phyloP scores from a whole-genome alignment of 345 rosid genomes.

The Populus davidiana region DNA sequence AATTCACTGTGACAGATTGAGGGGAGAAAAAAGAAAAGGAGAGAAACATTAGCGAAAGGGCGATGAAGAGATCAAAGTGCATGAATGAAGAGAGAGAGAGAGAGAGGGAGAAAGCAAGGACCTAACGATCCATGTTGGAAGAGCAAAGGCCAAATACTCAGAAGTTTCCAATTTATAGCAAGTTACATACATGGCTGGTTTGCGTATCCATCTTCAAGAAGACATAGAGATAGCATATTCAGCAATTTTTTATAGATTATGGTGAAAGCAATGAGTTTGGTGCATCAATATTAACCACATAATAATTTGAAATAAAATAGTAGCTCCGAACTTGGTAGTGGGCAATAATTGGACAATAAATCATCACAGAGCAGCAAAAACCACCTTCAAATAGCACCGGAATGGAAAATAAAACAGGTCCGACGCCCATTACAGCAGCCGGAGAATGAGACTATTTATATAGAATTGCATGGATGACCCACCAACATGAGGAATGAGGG shows the following conservation, averaged over 20 bases:
- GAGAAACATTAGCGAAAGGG: not conserved
- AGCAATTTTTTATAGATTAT: conserved; percentile 8
- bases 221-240: conserved; percentile 16
- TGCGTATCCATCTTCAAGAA: conserved; percentile 2
- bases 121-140: not conserved
- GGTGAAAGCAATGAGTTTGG: conserved; percentile 28
- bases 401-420: conserved; percentile 19
- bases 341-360: conserved; percentile 1
- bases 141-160: conserved; percentile 4
- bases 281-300: conserved; percentile 26
- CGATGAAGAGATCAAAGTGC: not conserved
- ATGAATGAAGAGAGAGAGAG: not conserved
- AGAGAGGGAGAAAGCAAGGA: not conserved
- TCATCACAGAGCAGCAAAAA: not conserved
- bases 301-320: conserved; percentile 11
- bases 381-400: conserved; percentile 12
- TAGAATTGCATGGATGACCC: conserved; percentile 10
- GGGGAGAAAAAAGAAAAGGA: not conserved
- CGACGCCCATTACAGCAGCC: conserved; percentile 13
- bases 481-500: not conserved
- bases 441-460: conserved; percentile 26
- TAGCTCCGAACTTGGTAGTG: not conserved
- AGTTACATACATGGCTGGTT: not conserved
- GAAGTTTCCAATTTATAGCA: conserved; percentile 14
- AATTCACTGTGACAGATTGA: not conserved